Conservation (phyloP, 106 monocot genomes). For the Chionographis japonica region DNA sequence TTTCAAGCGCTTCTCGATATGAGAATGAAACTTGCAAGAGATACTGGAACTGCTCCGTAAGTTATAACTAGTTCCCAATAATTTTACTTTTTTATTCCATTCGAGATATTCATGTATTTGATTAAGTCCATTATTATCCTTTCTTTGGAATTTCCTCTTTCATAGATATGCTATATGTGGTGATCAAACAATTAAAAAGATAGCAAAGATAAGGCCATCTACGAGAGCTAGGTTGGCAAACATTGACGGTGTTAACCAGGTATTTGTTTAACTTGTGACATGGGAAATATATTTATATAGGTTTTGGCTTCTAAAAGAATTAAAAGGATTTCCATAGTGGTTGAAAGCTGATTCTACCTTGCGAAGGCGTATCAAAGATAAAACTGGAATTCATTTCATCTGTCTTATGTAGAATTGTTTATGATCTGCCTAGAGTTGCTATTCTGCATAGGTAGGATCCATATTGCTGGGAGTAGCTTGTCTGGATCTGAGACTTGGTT, state of each 20-base stretch:
- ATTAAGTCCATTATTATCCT: not conserved
- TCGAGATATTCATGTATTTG: not conserved
- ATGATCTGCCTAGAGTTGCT: too few relatives aligned
- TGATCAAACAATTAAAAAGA: constrained; percentile 78
- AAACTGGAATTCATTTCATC: too few relatives aligned
- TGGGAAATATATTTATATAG: not conserved
- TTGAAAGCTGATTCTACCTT: not conserved
- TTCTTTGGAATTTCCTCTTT: constrained; percentile 2
- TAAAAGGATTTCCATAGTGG: not conserved
- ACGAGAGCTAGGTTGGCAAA: constrained; percentile 85
- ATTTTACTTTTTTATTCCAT: not conserved
- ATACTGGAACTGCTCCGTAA: constrained; percentile 93
- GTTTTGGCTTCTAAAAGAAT: too few relatives aligned
- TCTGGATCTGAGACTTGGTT: too few relatives aligned
- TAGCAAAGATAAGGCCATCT: constrained; percentile 76
- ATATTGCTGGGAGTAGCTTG: too few relatives aligned
- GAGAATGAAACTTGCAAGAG: constrained; percentile 76
- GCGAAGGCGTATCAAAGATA: not conserved
- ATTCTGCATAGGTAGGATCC: too few relatives aligned
- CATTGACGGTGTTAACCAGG: constrained; percentile 97
- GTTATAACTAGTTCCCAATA: constrained; percentile 5
- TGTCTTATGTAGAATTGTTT: too few relatives aligned
- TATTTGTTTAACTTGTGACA: constrained; percentile 18
- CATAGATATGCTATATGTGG: constrained; percentile 97
- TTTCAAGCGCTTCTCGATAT: constrained; percentile 65